Evolutionary conservation across 192 early-diverging fungal genomes (phyloP).

Genomic region (Coemansia sp.): DNA sequence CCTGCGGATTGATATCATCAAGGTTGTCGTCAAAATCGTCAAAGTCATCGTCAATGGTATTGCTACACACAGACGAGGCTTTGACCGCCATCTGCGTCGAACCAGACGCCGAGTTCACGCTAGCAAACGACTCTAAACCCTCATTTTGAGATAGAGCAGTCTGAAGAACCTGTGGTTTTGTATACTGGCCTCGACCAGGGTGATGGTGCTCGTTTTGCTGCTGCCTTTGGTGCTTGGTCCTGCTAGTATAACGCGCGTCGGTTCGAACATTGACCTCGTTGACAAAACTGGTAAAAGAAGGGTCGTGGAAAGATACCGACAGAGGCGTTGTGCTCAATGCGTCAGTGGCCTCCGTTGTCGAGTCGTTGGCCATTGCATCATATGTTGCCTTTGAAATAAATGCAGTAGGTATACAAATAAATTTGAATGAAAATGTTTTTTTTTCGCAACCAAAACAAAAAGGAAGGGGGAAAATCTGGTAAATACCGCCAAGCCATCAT

Average conservation of each 20-base stretch:
- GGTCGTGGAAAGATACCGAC: conserved; percentile 33
- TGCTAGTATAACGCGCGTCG: conserved; percentile 3
- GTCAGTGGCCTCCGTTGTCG: conserved; percentile 7
- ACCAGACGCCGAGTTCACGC: not conserved
- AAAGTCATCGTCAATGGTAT: conserved; percentile 21
- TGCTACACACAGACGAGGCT: not conserved
- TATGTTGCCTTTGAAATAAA: not conserved
- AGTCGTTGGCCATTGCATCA: conserved; percentile 42
- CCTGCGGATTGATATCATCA: conserved; percentile 43
- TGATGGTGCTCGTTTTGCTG: conserved; percentile 3
- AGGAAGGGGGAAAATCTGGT: not conserved
- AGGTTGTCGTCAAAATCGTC: not conserved
- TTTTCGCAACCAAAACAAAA: not conserved
- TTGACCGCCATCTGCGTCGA: not conserved
- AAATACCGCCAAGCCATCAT: not conserved
- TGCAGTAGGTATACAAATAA: not conserved
- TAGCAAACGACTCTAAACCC: not conserved
- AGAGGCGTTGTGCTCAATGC: conserved; percentile 17
- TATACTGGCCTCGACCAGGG: not conserved
- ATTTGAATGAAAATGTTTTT: not conserved
- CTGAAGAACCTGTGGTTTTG: not conserved
- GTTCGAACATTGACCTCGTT: conserved; percentile 13
- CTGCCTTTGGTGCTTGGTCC: not conserved
- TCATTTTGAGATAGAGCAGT: not conserved
- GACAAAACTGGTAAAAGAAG: conserved; percentile 27